Conservation (phyloP, 2,329 filamentous ascomycete genomes). For the Thelonectria olida region DNA sequence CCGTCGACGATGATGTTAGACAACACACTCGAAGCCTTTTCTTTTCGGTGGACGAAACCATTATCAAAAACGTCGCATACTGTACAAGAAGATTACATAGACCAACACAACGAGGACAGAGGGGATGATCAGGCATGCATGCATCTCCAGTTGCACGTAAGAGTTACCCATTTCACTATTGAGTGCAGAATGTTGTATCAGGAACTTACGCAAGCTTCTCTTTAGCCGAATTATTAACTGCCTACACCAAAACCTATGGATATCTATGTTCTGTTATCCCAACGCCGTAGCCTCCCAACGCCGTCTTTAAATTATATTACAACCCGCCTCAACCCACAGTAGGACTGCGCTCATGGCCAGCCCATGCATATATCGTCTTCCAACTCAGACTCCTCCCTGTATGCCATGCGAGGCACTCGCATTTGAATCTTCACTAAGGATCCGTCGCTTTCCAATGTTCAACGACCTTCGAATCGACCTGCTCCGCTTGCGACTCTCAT, state of each 20-base stretch:
- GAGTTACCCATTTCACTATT: conserved; percentile 1
- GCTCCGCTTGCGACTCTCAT: conserved; percentile 26
- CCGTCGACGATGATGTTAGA: conserved; percentile 29
- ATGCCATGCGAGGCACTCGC: no score
- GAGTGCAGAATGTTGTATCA: conserved; percentile 6
- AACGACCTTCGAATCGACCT: conserved; percentile 30
- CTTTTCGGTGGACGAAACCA: not conserved
- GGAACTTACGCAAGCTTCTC: conserved; percentile 30
- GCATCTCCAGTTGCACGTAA: conserved; percentile 15
- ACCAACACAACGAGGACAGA: conserved; percentile 3
- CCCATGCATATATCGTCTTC: not conserved
- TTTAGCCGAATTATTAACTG: conserved; percentile 19
- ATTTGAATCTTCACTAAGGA: no score
- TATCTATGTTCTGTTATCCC: conserved; percentile 18
- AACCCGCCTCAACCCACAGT: not conserved
- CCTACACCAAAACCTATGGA: conserved; percentile 18
- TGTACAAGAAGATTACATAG: conserved; percentile 17
- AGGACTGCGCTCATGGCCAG: not conserved
- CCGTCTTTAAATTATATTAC: no score
- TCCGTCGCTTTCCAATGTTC: conserved; percentile 11
- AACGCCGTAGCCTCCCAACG: not conserved
- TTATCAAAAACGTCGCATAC: not conserved
- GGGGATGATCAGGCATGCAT: not conserved
- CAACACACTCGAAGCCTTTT: not conserved
- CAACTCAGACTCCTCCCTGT: not conserved